phyloP scores from a whole-genome alignment of 2,329 filamentous ascomycete genomes.

The Cladophialophora immunda region DNA sequence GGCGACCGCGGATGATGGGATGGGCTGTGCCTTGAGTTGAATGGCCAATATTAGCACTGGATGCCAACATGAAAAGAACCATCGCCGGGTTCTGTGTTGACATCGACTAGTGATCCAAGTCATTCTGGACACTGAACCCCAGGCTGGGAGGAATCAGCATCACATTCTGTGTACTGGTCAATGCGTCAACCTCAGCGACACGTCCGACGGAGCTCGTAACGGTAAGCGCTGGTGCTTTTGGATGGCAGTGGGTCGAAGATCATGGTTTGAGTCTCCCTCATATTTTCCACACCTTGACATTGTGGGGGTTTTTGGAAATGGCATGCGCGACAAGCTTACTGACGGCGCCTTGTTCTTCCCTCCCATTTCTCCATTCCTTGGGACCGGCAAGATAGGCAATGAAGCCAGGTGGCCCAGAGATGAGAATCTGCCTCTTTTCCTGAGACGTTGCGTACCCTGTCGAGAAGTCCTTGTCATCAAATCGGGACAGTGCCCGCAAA shows the following conservation, averaged over 20 bases:
- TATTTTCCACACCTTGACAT: slow-evolving; percentile 39
- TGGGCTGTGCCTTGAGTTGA: not conserved
- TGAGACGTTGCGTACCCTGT: slow-evolving; percentile 1
- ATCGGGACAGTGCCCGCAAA: slow-evolving; percentile 35
- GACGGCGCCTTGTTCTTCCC: slow-evolving; percentile 40
- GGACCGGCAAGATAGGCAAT: slow-evolving; percentile 80
- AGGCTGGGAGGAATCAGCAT: no score
- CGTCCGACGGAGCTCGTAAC: not conserved
- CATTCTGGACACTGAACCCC: no score
- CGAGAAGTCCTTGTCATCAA: slow-evolving; percentile 40
- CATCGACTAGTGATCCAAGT: no score
- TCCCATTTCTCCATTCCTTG: slow-evolving; percentile 58
- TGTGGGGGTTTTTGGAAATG: slow-evolving; percentile 30
- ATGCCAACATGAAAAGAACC: not conserved
- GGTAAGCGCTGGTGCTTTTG: not conserved
- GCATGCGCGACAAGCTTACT: slow-evolving; percentile 35
- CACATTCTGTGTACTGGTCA: not conserved
- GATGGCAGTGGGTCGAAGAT: not conserved
- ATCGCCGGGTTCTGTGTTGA: no score
- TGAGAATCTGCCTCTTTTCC: slow-evolving; percentile 74
- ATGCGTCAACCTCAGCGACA: not conserved
- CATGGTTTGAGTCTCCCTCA: not conserved
- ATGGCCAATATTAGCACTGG: not conserved
- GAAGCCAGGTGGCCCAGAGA: slow-evolving; percentile 93
- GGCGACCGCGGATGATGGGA: not conserved